Percentiles rank a stretch among this genome's conserved stretches.
phyloP scores from a whole-genome alignment of 1,139 yeast genomes.

The Sugiyamaella japonica region DNA sequence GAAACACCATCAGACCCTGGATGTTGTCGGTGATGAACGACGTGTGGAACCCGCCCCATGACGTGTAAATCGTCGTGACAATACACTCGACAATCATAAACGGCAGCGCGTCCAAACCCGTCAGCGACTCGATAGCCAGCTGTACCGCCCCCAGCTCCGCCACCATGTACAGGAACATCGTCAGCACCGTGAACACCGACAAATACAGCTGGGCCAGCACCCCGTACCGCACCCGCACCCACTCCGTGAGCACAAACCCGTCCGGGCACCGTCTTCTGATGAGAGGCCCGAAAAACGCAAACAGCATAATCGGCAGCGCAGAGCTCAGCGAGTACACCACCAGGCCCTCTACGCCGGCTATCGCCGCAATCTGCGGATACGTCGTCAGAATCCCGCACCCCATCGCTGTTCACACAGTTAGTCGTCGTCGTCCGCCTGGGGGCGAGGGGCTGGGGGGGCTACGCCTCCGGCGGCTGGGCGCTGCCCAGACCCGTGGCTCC shows the following conservation, averaged over 20 bases:
- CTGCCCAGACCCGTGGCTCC: slow-evolving; percentile 3
- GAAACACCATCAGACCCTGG: slow-evolving; percentile 74
- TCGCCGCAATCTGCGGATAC: slow-evolving; percentile 81
- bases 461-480: neutral
- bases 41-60: slow-evolving; percentile 86
- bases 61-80: slow-evolving; percentile 83
- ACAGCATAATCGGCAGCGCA: slow-evolving; percentile 77
- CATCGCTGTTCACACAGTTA: slow-evolving; percentile 53
- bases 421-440: neutral
- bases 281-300: slow-evolving; percentile 79
- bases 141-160: slow-evolving; percentile 83
- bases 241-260: slow-evolving; percentile 91
- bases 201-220: slow-evolving; percentile 67
- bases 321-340: slow-evolving; percentile 81
- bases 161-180: slow-evolving; percentile 85
- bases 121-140: slow-evolving; percentile 70
- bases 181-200: slow-evolving; percentile 78
- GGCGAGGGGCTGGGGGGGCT: neutral
- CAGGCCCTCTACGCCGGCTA: slow-evolving; percentile 85
- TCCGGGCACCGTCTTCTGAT: slow-evolving; percentile 80
- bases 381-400: slow-evolving; percentile 90
- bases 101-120: slow-evolving; percentile 77
- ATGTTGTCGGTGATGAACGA: slow-evolving; percentile 86
- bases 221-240: slow-evolving; percentile 87
- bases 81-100: slow-evolving; percentile 84